These are phyloP conservation scores for Tuber borchii DNA, from an alignment of 495 filamentous ascomycete genomes.

Conservation along the genomic window DNA sequence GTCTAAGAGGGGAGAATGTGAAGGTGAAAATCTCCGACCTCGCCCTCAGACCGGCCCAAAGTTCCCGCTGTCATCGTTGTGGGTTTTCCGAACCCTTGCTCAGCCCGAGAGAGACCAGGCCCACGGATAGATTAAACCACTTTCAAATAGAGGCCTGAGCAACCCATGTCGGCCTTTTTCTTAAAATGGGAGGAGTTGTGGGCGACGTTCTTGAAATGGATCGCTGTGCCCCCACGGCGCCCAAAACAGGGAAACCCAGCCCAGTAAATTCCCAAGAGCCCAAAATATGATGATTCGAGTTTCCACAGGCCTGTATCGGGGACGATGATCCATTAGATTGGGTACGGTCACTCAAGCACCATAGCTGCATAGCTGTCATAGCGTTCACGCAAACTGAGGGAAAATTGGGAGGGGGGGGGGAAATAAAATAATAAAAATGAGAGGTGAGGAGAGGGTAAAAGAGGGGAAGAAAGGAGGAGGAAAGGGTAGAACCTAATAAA, in stretches of 20 bases:
- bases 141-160: slow-evolving; percentile 34
- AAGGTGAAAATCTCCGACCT: slow-evolving; percentile 39
- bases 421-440: not conserved
- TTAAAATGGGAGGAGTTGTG: slow-evolving; percentile 11
- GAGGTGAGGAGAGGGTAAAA: not conserved
- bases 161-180: slow-evolving; percentile 20
- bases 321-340: slow-evolving; percentile 39
- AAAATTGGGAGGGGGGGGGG: not conserved
- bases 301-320: slow-evolving; percentile 40
- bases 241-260: slow-evolving; percentile 31
- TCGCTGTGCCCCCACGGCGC: slow-evolving; percentile 27
- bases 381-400: slow-evolving; percentile 12
- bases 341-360: slow-evolving; percentile 32
- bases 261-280: slow-evolving; percentile 29
- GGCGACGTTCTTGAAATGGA: slow-evolving; percentile 28
- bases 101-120: slow-evolving; percentile 32
- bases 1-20: slow-evolving; percentile 6
- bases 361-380: slow-evolving; percentile 40
- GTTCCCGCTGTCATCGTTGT: slow-evolving; percentile 40
- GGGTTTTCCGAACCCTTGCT: slow-evolving; percentile 37
- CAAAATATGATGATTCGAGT: slow-evolving; percentile 25
- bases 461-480: not conserved
- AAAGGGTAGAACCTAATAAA: not conserved
- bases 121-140: slow-evolving; percentile 40
- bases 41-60: slow-evolving; percentile 29